Conservation (phyloP, 2,329 filamentous ascomycete species). For the Pseudogymnoascus sp. region DNA sequence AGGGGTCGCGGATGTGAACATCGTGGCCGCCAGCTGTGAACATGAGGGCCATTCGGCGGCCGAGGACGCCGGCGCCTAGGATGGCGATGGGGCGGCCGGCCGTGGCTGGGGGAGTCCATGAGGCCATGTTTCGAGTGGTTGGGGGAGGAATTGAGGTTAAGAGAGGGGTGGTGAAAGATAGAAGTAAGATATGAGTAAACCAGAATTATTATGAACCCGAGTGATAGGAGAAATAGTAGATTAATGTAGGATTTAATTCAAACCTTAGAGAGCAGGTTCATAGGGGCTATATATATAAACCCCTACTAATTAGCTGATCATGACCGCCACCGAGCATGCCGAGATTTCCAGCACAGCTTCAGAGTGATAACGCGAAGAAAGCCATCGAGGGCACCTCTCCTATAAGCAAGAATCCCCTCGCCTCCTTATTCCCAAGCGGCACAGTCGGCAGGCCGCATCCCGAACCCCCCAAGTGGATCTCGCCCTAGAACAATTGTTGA, state of each 20-base stretch:
- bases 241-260: not conserved
- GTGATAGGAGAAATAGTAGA: not conserved
- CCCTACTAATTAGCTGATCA: not conserved
- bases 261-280: not conserved
- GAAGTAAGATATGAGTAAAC: not conserved
- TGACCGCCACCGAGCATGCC: not conserved
- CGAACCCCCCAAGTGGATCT: not conserved
- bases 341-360: not conserved
- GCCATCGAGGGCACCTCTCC: not conserved
- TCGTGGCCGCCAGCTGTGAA: constrained; percentile 39
- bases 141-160: not conserved
- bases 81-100: constrained; percentile 31
- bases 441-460: not conserved
- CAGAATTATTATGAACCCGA: not conserved
- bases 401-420: not conserved
- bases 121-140: not conserved
- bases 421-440: not conserved
- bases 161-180: not conserved
- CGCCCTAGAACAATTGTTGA: not conserved
- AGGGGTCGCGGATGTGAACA: constrained; percentile 39
- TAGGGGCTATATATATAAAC: not conserved
- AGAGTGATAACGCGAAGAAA: not conserved
- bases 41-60: constrained; percentile 35
- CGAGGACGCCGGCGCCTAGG: constrained; percentile 38
- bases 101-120: constrained; percentile 20